A percentile compares a stretch with the other conserved stretches of the same genome.
Conservation (phyloP, 2,329 filamentous ascomycete species). For the Cadophora malorum region DNA sequence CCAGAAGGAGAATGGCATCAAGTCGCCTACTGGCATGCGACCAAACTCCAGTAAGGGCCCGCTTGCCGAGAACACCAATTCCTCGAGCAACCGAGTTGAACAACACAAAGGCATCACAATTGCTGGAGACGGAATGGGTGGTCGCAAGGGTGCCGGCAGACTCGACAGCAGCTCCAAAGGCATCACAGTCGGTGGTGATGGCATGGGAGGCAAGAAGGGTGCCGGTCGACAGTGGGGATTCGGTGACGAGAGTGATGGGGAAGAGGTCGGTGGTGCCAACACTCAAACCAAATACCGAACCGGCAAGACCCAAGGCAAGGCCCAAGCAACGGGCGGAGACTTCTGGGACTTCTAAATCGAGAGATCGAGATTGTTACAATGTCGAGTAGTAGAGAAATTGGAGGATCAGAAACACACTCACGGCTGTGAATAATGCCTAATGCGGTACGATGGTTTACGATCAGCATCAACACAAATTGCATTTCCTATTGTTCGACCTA, state of each 20-base stretch:
- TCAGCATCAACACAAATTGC: constrained; percentile 27
- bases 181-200: constrained; percentile 44
- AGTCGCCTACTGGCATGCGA: constrained; percentile 27
- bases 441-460: constrained; percentile 33
- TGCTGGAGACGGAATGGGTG: constrained; percentile 58
- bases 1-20: constrained; percentile 50
- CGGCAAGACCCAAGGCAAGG: constrained; percentile 39
- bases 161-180: constrained; percentile 50
- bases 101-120: constrained; percentile 38
- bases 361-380: not conserved
- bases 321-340: constrained; percentile 44
- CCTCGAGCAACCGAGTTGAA: constrained; percentile 36
- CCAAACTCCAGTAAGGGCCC: constrained; percentile 38
- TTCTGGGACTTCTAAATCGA: constrained; percentile 47
- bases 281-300: constrained; percentile 39
- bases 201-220: constrained; percentile 42
- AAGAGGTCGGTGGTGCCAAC: constrained; percentile 43
- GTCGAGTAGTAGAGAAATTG: constrained; percentile 16
- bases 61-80: constrained; percentile 41
- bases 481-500: constrained; percentile 14
- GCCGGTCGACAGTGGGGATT: constrained; percentile 58
- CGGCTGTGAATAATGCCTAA: constrained; percentile 34
- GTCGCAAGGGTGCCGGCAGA: constrained; percentile 48
- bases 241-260: constrained; percentile 57
- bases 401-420: constrained; percentile 20